Percentiles rank a stretch among this genome's conserved stretches.
Evolutionary conservation across 129 eudicot genomes (phyloP).

Genomic region (Lactuca saligna): DNA sequence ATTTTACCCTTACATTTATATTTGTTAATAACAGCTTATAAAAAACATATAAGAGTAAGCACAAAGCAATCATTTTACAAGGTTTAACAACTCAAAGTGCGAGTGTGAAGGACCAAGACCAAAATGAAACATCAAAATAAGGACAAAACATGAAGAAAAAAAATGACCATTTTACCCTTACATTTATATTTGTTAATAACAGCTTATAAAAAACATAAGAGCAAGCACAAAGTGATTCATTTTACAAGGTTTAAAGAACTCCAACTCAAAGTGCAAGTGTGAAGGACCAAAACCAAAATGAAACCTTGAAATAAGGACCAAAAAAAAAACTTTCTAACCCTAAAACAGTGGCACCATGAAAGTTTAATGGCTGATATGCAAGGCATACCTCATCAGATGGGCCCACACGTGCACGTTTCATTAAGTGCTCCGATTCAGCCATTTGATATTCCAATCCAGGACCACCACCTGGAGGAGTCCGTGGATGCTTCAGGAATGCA

Average conservation of each 20-base stretch:
- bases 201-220: too few species aligned
- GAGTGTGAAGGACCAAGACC: not conserved
- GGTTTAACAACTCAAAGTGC: not conserved
- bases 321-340: not conserved
- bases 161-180: too few species aligned
- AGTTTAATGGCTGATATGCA: not conserved
- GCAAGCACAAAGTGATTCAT: not conserved
- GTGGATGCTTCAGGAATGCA: slow-evolving; percentile 75
- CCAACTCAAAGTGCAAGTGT: not conserved
- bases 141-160: too few species aligned
- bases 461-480: slow-evolving; percentile 74
- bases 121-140: not conserved
- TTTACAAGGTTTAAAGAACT: too few species aligned
- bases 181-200: too few species aligned
- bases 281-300: not conserved
- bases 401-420: slow-evolving; percentile 77
- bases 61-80: not conserved
- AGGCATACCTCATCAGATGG: slow-evolving; percentile 73
- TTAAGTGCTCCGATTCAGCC: slow-evolving; percentile 78
- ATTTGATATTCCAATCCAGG: slow-evolving; percentile 81
- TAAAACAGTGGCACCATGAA: not conserved
- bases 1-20: too few species aligned
- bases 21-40: too few species aligned
- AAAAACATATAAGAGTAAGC: too few species aligned
- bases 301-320: not conserved